Base-by-base conservation (phyloP, 2,329 filamentous ascomycete genomes). In the Pestalotiopsis sp. region DNA sequence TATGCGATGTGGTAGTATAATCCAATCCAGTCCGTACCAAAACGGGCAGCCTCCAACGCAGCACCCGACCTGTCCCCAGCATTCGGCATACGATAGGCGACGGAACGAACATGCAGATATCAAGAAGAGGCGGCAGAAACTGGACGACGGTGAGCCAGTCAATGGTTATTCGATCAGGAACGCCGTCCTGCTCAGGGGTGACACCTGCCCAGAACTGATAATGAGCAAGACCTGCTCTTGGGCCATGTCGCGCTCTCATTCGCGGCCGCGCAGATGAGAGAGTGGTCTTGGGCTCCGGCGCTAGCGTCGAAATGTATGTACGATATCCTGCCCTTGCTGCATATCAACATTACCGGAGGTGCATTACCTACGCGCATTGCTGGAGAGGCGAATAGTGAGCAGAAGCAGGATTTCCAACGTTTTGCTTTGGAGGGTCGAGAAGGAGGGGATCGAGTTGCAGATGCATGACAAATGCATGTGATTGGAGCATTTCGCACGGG, bases 381-480 rank as follows among this genome's bases (percentile, higher is more conserved):
- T 61, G 27, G 1, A 36, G 31, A 39, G 27, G 57, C 60, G 59
- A 61, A 61, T 39, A 12, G 23, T 2, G 36, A 14, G 31, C 14
- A 39, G 60, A 36, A 63, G 23, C 27, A 17, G 23, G 14, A 12
- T n/a, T 41, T 38, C 60, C 14, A 52, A 20, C 45, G 45, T 20
- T 20, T 9, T 52, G 45, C 45, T 52, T 36, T 52, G 45, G n/a
- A 52, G 14, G 45, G 60, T 20, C 60, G n/a, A n/a, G 17, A 23
- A 14, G 60, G 13, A 17, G 38, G 60, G 60, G 31, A 2, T n/a
- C 25, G 5, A 49, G 63, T 3, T 58, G 25, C 41, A 57, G 36
- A 64, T 69, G 72, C 72, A 69, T 73, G 72, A 73, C 68, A 69
- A 27, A 56, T 62, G 45, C 68, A 58, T 68, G 66, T 73, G 71